These are phyloP conservation scores for Penicillium goetzii DNA, from an alignment of 495 filamentous ascomycete species.

Conservation along the genomic window DNA sequence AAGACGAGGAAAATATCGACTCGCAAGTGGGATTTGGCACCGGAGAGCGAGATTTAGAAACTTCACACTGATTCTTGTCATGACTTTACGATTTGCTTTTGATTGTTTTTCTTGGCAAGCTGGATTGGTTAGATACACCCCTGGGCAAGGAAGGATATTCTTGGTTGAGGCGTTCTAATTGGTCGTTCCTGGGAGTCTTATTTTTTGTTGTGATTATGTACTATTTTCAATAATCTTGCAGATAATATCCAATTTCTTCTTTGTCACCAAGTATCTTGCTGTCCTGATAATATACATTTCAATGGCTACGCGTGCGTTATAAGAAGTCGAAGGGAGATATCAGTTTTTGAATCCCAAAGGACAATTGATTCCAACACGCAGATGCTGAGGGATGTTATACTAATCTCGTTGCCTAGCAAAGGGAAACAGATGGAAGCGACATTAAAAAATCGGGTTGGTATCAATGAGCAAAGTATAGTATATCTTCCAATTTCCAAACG, in stretches of 20 bases:
- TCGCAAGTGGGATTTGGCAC: conserved; percentile 59
- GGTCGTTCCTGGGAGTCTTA: conserved; percentile 2
- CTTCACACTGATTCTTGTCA: conserved; percentile 12
- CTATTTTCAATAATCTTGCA: background rate
- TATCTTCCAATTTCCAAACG: background rate
- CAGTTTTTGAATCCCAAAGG: too few species aligned
- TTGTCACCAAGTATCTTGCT: background rate
- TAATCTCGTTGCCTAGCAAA: background rate
- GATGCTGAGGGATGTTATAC: background rate
- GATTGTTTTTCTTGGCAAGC: conserved; percentile 7
- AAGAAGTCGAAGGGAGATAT: too few species aligned
- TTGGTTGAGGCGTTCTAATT: conserved; percentile 27
- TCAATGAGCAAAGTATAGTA: background rate
- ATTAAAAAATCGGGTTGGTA: conserved; percentile 5
- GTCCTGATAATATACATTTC: background rate
- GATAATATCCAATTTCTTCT: background rate
- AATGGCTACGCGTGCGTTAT: too few species aligned
- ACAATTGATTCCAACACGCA: background rate
- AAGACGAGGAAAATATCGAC: conserved; percentile 58
- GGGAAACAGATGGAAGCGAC: background rate
- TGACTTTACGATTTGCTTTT: conserved; percentile 31
- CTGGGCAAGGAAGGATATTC: conserved; percentile 19
- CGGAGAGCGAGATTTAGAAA: conserved; percentile 53
- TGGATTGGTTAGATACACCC: conserved; percentile 24
- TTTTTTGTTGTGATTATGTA: background rate